Conservation (phyloP, 495 filamentous ascomycete species). For the Penicillium coprophilum region DNA sequence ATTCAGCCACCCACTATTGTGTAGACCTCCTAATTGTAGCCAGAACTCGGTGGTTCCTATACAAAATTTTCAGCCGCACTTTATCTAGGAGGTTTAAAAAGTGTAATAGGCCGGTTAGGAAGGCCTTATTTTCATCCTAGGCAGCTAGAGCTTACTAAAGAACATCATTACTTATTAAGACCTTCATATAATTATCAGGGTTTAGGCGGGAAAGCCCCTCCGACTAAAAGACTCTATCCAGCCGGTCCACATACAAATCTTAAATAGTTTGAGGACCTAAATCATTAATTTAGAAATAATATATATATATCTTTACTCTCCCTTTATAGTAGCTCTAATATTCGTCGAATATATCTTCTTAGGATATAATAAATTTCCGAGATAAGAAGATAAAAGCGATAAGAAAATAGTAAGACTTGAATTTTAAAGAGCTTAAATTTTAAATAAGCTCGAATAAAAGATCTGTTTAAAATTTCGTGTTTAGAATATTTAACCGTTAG, state of each 20-base stretch:
- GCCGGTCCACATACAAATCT: constrained; percentile 2
- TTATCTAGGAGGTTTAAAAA: constrained; percentile 5
- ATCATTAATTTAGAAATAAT: constrained; percentile 1
- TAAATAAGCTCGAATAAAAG: constrained; percentile 1
- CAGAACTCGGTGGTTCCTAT: too few relatives aligned
- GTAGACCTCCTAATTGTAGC: too few relatives aligned
- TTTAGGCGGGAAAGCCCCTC: constrained; percentile 7
- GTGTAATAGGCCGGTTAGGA: constrained; percentile 5
- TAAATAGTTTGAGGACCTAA: background rate
- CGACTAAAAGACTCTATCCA: constrained; percentile 7
- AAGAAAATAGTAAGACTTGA: too few relatives aligned
- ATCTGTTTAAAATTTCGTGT: constrained; percentile 3
- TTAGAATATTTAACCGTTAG: background rate
- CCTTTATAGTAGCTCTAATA: background rate
- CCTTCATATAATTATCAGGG: constrained; percentile 11
- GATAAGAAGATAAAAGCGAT: background rate
- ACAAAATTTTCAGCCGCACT: constrained; percentile 1
- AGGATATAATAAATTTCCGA: background rate
- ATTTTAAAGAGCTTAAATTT: constrained; percentile 1
- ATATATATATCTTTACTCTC: constrained; percentile 3
- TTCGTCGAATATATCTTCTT: constrained; percentile 1
- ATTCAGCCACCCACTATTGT: constrained; percentile 8
- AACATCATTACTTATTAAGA: constrained; percentile 1
- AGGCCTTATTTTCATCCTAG: background rate
- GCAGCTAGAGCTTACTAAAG: constrained; percentile 1